These are phyloP conservation scores for Nannizziopsis barbatae DNA, from an alignment of 2,329 filamentous ascomycete species.

Conservation along the genomic window DNA sequence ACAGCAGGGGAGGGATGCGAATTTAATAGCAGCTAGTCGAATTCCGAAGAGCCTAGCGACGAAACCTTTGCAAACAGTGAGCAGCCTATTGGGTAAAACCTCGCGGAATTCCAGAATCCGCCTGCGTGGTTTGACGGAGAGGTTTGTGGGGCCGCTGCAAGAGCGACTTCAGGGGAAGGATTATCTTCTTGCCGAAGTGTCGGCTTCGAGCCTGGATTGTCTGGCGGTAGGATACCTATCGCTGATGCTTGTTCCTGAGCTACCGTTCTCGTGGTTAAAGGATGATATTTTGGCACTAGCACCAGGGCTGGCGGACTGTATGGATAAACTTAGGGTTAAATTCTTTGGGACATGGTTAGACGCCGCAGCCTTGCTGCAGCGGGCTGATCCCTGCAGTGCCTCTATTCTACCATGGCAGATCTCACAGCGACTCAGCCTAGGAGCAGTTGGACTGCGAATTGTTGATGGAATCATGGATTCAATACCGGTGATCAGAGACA, in stretches of 20 bases:
- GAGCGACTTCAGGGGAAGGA: slow-evolving; percentile 47
- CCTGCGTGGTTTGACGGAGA: slow-evolving; percentile 59
- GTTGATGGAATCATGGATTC: slow-evolving; percentile 28
- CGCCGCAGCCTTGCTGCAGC: slow-evolving; percentile 4
- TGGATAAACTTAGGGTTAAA: slow-evolving; percentile 28
- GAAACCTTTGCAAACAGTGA: slow-evolving; percentile 48
- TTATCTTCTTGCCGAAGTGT: slow-evolving; percentile 44
- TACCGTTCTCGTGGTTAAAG: slow-evolving; percentile 53
- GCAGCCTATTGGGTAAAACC: slow-evolving; percentile 51
- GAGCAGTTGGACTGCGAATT: slow-evolving; percentile 27
- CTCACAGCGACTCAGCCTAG: slow-evolving; percentile 24
- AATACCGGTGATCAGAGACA: slow-evolving; percentile 28
- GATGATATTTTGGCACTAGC: slow-evolving; percentile 45
- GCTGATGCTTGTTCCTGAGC: slow-evolving; percentile 53
- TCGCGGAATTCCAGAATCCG: slow-evolving; percentile 64
- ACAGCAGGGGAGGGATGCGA: slow-evolving; percentile 26
- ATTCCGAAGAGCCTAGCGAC: slow-evolving; percentile 42
- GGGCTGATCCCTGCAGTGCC: not conserved
- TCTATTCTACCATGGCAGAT: slow-evolving; percentile 28
- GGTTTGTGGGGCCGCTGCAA: slow-evolving; percentile 60
- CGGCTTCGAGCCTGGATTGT: slow-evolving; percentile 61
- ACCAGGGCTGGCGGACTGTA: slow-evolving; percentile 36
- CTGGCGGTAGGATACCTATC: slow-evolving; percentile 68
- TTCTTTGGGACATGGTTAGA: slow-evolving; percentile 28
- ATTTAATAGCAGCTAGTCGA: slow-evolving; percentile 30